These are phyloP conservation scores for Penicillium chermesinum DNA, from an alignment of 495 filamentous ascomycete species.

Conservation along the genomic window DNA sequence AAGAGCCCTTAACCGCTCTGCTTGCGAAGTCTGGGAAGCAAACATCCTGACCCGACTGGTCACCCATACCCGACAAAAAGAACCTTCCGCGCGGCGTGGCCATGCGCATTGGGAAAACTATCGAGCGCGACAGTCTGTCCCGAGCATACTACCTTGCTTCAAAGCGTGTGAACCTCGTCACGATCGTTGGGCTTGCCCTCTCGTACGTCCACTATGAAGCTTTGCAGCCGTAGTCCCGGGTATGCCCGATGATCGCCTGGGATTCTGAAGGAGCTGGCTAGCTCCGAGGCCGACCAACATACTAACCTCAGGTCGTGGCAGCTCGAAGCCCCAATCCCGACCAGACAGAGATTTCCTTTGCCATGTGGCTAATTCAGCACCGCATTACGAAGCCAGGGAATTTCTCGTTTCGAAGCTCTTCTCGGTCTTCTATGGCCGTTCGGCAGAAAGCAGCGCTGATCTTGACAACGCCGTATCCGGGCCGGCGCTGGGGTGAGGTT, in stretches of 20 bases:
- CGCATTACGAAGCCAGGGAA: slow-evolving; percentile 18
- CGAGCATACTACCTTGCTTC: slow-evolving; percentile 26
- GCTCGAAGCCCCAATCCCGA: slow-evolving; percentile 33
- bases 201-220: slow-evolving; percentile 21
- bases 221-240: slow-evolving; percentile 31
- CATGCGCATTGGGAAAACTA: slow-evolving; percentile 10
- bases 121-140: slow-evolving; percentile 19
- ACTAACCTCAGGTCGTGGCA: slow-evolving; percentile 31
- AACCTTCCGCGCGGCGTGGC: slow-evolving; percentile 20
- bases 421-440: slow-evolving; percentile 34
- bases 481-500: not conserved
- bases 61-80: slow-evolving; percentile 22
- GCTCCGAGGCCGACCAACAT: too few species aligned
- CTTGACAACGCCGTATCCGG: not conserved
- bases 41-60: slow-evolving; percentile 36
- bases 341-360: slow-evolving; percentile 30
- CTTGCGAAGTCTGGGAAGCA: slow-evolving; percentile 35
- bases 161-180: slow-evolving; percentile 19
- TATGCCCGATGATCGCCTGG: slow-evolving; percentile 9
- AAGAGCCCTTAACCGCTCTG: slow-evolving; percentile 24
- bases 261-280: too few species aligned
- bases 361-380: slow-evolving; percentile 29
- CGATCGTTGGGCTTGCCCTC: slow-evolving; percentile 26
- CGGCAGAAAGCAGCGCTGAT: slow-evolving; percentile 23
- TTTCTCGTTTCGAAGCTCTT: slow-evolving; percentile 35